Conservation (phyloP, 2,329 filamentous ascomycete genomes). For the Colletotrichum melonis region DNA sequence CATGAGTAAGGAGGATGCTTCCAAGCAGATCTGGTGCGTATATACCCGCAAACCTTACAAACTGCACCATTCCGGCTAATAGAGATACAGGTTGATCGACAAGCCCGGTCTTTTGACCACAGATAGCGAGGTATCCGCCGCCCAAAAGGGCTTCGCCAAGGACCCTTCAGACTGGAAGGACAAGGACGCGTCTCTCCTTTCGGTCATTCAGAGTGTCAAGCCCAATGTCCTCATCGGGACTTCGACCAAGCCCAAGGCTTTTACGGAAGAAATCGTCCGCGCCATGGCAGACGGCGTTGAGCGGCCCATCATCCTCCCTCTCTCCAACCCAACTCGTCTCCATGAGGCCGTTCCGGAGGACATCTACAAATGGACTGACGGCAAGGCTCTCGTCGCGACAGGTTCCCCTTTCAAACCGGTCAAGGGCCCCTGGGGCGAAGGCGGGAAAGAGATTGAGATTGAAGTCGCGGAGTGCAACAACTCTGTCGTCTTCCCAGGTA, state of each 20-base stretch:
- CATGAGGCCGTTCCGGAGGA: conserved; percentile 86
- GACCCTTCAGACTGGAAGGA: conserved; percentile 72
- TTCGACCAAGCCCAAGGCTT: conserved; percentile 80
- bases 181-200: conserved; percentile 68
- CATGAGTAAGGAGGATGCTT: conserved; percentile 78
- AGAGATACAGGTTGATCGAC: conserved; percentile 75
- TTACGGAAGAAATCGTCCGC: conserved; percentile 78
- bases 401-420: conserved; percentile 86
- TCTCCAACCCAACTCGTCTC: conserved; percentile 86
- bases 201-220: conserved; percentile 76
- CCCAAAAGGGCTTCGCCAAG: conserved; percentile 76
- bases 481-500: conserved; percentile 85
- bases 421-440: conserved; percentile 64
- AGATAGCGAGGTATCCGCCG: conserved; percentile 70
- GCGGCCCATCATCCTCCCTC: conserved; percentile 81
- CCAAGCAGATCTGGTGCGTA: conserved; percentile 79
- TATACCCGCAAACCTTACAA: accelerated
- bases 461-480: conserved; percentile 87
- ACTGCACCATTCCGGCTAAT: neutral
- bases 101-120: conserved; percentile 81
- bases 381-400: conserved; percentile 82
- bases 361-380: conserved; percentile 81
- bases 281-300: conserved; percentile 81
- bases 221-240: conserved; percentile 88
- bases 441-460: conserved; percentile 56